Conservation (phyloP, 208 protist species). For the Leishmania lainsoni region DNA sequence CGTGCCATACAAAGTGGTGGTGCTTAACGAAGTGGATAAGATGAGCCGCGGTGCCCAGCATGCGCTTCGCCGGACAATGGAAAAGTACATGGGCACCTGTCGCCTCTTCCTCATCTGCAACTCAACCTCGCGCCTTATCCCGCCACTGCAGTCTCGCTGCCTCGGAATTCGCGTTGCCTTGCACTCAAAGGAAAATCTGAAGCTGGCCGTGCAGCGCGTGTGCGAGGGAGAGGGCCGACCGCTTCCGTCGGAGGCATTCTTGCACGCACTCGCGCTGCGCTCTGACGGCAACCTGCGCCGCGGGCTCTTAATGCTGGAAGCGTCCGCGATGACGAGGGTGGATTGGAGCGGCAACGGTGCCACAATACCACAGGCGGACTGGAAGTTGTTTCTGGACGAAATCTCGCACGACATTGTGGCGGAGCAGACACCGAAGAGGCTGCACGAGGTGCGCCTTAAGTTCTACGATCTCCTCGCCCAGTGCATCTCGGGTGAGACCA, state of each 20-base stretch:
- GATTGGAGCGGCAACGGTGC: slow-evolving; percentile 78
- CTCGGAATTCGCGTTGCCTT: slow-evolving; percentile 96
- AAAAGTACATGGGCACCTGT: slow-evolving; percentile 98
- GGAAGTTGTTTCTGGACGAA: slow-evolving; percentile 94
- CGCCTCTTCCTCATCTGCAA: slow-evolving; percentile 97
- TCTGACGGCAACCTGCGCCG: slow-evolving; percentile 96
- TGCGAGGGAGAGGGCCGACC: slow-evolving; percentile 70
- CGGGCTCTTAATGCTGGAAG: slow-evolving; percentile 97
- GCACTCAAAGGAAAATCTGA: slow-evolving; percentile 93
- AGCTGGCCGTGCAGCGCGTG: slow-evolving; percentile 57
- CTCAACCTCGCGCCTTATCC: slow-evolving; percentile 94
- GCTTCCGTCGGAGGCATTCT: slow-evolving; percentile 66
- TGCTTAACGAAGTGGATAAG: slow-evolving; percentile 98
- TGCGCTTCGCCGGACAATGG: slow-evolving; percentile 99
- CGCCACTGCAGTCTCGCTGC: slow-evolving; percentile 98
- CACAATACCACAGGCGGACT: slow-evolving; percentile 92
- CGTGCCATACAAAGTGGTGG: slow-evolving; percentile 95
- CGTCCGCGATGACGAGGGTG: slow-evolving; percentile 84
- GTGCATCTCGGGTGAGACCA: slow-evolving; percentile 98
- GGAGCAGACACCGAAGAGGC: slow-evolving; percentile 94
- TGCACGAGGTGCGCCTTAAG: slow-evolving; percentile 94
- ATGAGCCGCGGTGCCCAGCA: slow-evolving; percentile 98
- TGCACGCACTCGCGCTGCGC: slow-evolving; percentile 63
- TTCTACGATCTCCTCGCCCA: slow-evolving; percentile 98
- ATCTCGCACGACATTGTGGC: slow-evolving; percentile 92